Percentiles rank a stretch among this genome's conserved stretches.
These are phyloP conservation scores for Elaeis guineensis DNA, from an alignment of 176 grass and related monocot genomes.

Conservation along the genomic window DNA sequence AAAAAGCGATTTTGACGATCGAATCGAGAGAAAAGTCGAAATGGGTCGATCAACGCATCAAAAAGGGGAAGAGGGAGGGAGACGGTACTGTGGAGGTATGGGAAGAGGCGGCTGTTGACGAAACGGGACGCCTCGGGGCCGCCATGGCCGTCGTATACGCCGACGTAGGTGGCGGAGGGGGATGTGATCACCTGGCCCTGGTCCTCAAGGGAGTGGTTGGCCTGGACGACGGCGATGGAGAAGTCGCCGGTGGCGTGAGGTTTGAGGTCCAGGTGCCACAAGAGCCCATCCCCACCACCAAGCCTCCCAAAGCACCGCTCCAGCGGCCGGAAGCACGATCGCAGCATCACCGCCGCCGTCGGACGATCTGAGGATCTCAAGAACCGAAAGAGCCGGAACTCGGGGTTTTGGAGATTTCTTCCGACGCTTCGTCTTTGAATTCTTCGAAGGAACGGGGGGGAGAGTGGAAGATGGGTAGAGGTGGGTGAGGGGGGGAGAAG, in stretches of 20 bases:
- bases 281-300: background rate
- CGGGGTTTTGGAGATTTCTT: too few relatives aligned
- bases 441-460: too few relatives aligned
- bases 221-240: constrained; percentile 35
- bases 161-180: constrained; percentile 26
- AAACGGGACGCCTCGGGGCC: constrained; percentile 27
- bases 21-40: background rate
- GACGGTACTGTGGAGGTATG: constrained; percentile 21
- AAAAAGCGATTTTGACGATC: background rate
- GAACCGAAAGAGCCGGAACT: too few relatives aligned
- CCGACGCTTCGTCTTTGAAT: too few relatives aligned
- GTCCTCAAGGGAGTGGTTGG: constrained; percentile 32
- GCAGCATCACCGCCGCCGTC: constrained; percentile 1
- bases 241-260: constrained; percentile 28
- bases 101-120: constrained; percentile 30
- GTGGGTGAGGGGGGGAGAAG: too few relatives aligned
- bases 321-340: constrained; percentile 11
- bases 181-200: constrained; percentile 27
- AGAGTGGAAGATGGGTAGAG: too few relatives aligned
- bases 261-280: constrained; percentile 26
- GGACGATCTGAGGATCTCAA: too few relatives aligned
- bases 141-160: constrained; percentile 46
- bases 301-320: constrained; percentile 12
- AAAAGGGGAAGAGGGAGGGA: background rate
- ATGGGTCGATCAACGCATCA: background rate